Evolutionary conservation across 2,329 filamentous ascomycete species (phyloP), one percentile per base, ranked within the genome.

Genomic region (Gremmenia infestans): DNA sequence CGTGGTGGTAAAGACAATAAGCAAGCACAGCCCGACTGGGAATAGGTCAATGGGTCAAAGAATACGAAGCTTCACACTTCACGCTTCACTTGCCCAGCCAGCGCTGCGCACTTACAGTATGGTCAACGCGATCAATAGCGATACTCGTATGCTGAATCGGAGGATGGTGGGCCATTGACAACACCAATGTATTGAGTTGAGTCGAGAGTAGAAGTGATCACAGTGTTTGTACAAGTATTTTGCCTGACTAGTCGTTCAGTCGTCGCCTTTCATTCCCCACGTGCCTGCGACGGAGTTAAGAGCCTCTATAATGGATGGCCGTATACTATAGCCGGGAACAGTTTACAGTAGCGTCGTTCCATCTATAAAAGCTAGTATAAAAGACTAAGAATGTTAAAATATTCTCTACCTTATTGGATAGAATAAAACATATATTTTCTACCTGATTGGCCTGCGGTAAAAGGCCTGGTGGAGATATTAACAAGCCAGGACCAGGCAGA

Each of bases 21-120:
- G 45, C 37, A 46, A 57, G 54, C 60, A 61, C 57, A 60, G 60
- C 60, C 60, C 59, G 56, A 54, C 52, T 62, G 37, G 22, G 35
- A 11, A 32, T 32, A 9, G 28, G 28, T 32, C 37, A 48, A 55
- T 48, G 12, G 45, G 15, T 48, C 40, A 39, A 43, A 8, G 46
- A 19, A 43, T 54, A 53, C 46, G 54, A 56, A 46, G 45, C 35
- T 49, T 17, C 11, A 43, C 12, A 50, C 5, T 17, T 23, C 11
- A 43, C 12, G 52, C 5, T 12, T 23, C 43, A 35, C 25, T 47
- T 23, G 19, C 45, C 14, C 23, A 8, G 25, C 22, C 23, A 5
- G 23, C 12, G 23, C 17, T 14, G 22, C 12, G 22, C 45, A 22
- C 12, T 4, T 22, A 25, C 37, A 40, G 37, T 17, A 32, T 9